phyloP scores from a whole-genome alignment of 140 eudicot species.

The Oenanthe javanica region DNA sequence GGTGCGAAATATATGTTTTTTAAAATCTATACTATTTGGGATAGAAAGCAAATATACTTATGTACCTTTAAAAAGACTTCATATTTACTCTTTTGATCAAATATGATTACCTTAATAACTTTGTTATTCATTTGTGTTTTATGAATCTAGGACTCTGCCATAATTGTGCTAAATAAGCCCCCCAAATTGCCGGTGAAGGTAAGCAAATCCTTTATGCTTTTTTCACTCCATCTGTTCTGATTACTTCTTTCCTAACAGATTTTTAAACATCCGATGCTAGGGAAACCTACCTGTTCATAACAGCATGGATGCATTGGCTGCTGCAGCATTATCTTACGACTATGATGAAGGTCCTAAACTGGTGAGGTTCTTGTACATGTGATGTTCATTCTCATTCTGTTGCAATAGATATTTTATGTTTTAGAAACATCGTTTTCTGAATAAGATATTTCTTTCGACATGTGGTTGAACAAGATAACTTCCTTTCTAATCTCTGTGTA shows the following conservation, averaged over 20 bases:
- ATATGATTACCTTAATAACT: conserved; percentile 10
- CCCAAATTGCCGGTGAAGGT: conserved; percentile 91
- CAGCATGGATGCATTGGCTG: conserved; percentile 96
- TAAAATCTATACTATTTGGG: not conserved
- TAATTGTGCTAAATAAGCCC: conserved; percentile 78
- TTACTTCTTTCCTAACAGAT: conserved; percentile 1
- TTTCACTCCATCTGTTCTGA: not conserved
- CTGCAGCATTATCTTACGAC: conserved; percentile 79
- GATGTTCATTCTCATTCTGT: not conserved
- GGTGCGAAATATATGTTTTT: not conserved
- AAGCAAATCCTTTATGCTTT: conserved; percentile 12
- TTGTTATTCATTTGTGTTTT: conserved; percentile 12
- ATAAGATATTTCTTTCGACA: not conserved
- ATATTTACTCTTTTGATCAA: not conserved
- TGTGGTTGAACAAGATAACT: not conserved
- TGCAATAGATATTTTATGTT: not conserved
- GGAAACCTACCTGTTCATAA: conserved; percentile 83
- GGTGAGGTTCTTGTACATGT: conserved; percentile 36
- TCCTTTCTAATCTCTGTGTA: not conserved
- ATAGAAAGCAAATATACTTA: not conserved
- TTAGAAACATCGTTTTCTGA: not conserved
- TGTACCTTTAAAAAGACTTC: not conserved
- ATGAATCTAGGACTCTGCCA: conserved; percentile 68
- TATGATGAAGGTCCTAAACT: conserved; percentile 83
- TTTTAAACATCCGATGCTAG: conserved; percentile 22